Conservation (phyloP, 495 filamentous ascomycete genomes). For the Talaromyces wortmannii region DNA sequence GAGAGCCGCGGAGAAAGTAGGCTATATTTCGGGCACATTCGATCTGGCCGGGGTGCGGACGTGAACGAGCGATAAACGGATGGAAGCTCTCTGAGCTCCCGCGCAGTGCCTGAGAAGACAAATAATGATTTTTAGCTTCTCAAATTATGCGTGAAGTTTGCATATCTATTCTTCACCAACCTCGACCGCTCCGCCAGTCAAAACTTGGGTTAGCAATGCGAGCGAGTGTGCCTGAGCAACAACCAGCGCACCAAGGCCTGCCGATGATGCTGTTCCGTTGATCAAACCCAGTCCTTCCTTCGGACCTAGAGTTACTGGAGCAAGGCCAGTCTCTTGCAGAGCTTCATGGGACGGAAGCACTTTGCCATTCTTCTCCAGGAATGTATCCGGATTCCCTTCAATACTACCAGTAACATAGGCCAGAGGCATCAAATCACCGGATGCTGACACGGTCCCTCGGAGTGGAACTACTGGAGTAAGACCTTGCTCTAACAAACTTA, state of each 20-base stretch:
- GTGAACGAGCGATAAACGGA: slow-evolving; percentile 45
- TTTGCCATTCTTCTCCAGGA: slow-evolving; percentile 21
- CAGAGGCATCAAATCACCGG: slow-evolving; percentile 56
- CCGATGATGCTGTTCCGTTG: slow-evolving; percentile 56
- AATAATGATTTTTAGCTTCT: no score
- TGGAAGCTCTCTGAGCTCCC: slow-evolving; percentile 30
- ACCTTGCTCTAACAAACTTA: slow-evolving; percentile 34
- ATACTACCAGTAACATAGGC: slow-evolving; percentile 53
- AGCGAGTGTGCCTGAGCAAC: slow-evolving; percentile 47
- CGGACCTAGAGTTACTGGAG: slow-evolving; percentile 40
- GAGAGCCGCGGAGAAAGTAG: slow-evolving; percentile 32
- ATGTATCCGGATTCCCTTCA: slow-evolving; percentile 46
- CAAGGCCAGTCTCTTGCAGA: slow-evolving; percentile 26
- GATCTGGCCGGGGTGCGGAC: slow-evolving; percentile 52
- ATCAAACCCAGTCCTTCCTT: slow-evolving; percentile 59
- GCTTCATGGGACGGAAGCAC: slow-evolving; percentile 30
- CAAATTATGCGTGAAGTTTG: no score
- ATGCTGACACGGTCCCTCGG: slow-evolving; percentile 61
- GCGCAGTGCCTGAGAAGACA: neutral
- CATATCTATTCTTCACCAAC: no score
- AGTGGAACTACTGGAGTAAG: slow-evolving; percentile 52
- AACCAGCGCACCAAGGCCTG: slow-evolving; percentile 41
- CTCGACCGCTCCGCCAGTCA: slow-evolving; percentile 32
- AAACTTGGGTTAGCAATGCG: slow-evolving; percentile 45
- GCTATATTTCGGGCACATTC: slow-evolving; percentile 45